Evolutionary conservation across 495 filamentous ascomycete genomes (phyloP).

Genomic region (Lasiosphaeria miniovina): DNA sequence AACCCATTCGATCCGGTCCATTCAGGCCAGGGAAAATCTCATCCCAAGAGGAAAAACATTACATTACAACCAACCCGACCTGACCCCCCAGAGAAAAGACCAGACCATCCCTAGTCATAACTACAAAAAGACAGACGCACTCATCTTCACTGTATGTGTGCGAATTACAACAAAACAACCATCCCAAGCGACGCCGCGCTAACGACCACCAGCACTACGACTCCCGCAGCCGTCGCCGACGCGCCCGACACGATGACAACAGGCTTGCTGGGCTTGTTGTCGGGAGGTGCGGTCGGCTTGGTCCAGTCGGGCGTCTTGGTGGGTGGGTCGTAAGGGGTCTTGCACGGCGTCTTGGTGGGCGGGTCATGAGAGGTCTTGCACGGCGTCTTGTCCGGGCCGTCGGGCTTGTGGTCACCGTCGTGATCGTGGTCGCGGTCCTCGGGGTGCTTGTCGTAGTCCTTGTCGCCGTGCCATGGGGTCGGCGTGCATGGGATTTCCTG

Average conservation of each 20-base stretch:
- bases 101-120: no score
- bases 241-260: neutral
- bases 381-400: neutral
- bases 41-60: no score
- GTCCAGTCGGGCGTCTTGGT: neutral
- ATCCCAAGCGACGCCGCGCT: neutral
- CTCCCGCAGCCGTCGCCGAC: neutral
- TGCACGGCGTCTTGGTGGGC: neutral
- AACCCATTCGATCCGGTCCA: no score
- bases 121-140: no score
- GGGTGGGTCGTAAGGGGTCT: neutral
- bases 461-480: neutral
- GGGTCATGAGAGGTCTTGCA: neutral
- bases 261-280: neutral
- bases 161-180: neutral
- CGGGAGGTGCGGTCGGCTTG: neutral
- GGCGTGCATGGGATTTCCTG: neutral
- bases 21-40: no score
- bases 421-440: neutral
- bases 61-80: no score
- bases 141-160: no score
- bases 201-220: neutral
- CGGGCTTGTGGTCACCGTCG: neutral
- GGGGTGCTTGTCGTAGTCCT: neutral
- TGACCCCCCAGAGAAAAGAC: no score